Evolutionary conservation across 306 rosid species (phyloP).

Genomic region (Adenanthera pavonina): DNA sequence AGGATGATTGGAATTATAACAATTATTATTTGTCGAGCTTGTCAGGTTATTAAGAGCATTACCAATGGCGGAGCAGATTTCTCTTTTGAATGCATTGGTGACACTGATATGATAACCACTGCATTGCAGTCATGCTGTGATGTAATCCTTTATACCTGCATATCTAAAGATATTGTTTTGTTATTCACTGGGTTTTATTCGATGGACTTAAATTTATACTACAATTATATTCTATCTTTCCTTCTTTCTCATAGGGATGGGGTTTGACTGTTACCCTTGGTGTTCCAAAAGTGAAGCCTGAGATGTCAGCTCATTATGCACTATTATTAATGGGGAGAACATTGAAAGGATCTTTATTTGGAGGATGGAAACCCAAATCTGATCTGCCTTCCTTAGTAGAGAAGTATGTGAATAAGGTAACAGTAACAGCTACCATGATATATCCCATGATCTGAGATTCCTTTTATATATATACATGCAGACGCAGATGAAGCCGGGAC

Average conservation of each 20-base stretch:
- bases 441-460: conserved; percentile 19
- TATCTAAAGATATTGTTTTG: conserved; percentile 19
- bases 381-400: conserved; percentile 88
- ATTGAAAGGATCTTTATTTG: conserved; percentile 85
- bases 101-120: conserved; percentile 86
- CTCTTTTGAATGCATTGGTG: conserved; percentile 90
- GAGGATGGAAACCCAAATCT: conserved; percentile 99
- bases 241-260: conserved; percentile 70
- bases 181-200: conserved; percentile 22
- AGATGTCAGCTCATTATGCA: conserved; percentile 82
- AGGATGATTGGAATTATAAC: background rate
- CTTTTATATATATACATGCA: background rate
- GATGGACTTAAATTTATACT: conserved; percentile 22
- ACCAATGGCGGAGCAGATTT: conserved; percentile 97
- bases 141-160: conserved; percentile 52
- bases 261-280: conserved; percentile 95
- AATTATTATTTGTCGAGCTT: conserved; percentile 29
- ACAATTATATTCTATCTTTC: background rate
- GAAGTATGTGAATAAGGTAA: conserved; percentile 83
- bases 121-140: conserved; percentile 94
- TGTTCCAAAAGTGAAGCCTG: conserved; percentile 87
- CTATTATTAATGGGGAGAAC: conserved; percentile 77
- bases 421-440: background rate
- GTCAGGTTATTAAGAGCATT: conserved; percentile 76
- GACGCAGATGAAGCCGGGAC: background rate